Evolutionary conservation across 257 asterid genomes (phyloP).

Genomic region (Coffea canephora): DNA sequence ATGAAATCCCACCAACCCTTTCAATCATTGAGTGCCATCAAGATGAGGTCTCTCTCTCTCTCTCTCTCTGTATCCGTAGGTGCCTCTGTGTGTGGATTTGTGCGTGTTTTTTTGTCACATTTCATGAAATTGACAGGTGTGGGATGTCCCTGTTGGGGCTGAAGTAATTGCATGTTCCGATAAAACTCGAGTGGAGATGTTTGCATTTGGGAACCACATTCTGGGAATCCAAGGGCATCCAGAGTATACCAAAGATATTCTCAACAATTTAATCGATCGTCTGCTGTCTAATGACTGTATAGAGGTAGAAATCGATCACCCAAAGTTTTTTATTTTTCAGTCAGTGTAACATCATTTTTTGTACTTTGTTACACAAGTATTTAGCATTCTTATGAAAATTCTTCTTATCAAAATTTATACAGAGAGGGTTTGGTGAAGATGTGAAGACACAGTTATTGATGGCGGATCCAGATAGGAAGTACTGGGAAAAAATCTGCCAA

Average conservation of each 20-base stretch:
- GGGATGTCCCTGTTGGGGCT: conserved; percentile 72
- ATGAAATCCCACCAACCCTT: conserved; percentile 46
- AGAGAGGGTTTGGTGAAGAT: conserved; percentile 52
- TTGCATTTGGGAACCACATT: conserved; percentile 44
- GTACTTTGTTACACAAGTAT: no score
- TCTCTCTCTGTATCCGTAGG: no score
- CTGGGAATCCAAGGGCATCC: conserved; percentile 87
- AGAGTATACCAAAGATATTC: conserved; percentile 69
- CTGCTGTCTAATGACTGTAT: conserved; percentile 39
- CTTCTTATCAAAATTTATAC: neutral
- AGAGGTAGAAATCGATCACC: conserved; percentile 30
- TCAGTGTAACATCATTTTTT: neutral
- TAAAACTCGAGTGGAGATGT: conserved; percentile 70
- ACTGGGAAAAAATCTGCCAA: conserved; percentile 61
- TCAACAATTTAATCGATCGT: conserved; percentile 57
- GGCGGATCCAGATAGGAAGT: conserved; percentile 51
- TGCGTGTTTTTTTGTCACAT: neutral
- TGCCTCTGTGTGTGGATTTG: neutral
- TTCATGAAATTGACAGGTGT: conserved; percentile 40
- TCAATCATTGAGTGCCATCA: conserved; percentile 68
- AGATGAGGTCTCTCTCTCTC: conserved; percentile 54
- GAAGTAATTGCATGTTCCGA: conserved; percentile 58
- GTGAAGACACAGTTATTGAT: conserved; percentile 35
- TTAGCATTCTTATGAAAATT: neutral
- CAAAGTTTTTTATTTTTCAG: neutral